Evolutionary conservation across 2,329 filamentous ascomycete species (phyloP), one percentile per base, ranked within the genome.

Genomic region (Tolypocladium sp.): DNA sequence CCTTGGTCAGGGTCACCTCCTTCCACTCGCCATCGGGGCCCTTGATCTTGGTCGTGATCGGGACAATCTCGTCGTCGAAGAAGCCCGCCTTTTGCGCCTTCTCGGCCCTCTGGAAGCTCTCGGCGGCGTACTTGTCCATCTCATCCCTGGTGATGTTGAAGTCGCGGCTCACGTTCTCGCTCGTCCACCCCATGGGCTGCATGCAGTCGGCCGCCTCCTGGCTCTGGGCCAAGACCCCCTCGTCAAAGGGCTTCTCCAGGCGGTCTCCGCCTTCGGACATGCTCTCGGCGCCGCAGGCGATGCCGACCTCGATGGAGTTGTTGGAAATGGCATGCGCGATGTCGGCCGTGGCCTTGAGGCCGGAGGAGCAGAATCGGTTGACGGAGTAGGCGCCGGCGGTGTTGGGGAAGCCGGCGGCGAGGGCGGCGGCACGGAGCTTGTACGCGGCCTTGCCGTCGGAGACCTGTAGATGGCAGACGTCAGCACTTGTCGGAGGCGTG

Each of bases 131-230:
- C 65, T 82, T 79, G 75, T 99, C 94, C 77, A 97, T 90, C 71
- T 78, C 77, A 71, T 92, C 86, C 62, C 94, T 85, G 2, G 84
- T 77, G 71, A 99, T 87, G 70, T 88, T 84, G 74, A 97, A 97
- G 77, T 97, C 94, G 55, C 85, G 85, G 67, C 88, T 91, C 35
- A 99, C 92, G 71, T 97, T 97, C 80, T 99, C 94, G 61, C 89
- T 93, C 3, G 94, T 99, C 84, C 96, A 95, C 27, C 94, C 94
- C 94, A 99, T 99, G 65, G 93, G 90, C 81, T 92, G 85, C 85
- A 93, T 85, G 81, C 92, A 94, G 77, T 97, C 93, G 54, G 75
- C 75, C 0, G 91, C 84, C 71, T 97, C 91, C 71, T 91, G 88
- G 76, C 82, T 89, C 69, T 81, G 77, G 66, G 77, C 72, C 54